phyloP scores from a whole-genome alignment of 2,329 filamentous ascomycete genomes.

The Mycocentrospora acerina region DNA sequence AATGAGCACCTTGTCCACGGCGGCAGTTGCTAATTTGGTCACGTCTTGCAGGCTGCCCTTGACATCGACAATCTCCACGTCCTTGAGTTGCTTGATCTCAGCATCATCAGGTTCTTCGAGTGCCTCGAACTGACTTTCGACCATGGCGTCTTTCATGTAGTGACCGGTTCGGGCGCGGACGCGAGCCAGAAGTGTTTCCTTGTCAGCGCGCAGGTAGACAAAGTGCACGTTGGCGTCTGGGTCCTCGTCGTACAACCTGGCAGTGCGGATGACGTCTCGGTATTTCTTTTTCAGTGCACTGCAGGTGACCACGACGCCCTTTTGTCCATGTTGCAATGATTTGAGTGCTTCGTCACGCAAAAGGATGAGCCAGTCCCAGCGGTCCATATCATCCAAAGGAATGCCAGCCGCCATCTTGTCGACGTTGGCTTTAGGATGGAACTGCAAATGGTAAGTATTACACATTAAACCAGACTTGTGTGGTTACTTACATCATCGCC shows the following conservation, averaged over 20 bases:
- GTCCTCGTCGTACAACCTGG: slow-evolving; percentile 50
- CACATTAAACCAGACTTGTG: not conserved
- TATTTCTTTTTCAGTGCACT: slow-evolving; percentile 97
- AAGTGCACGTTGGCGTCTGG: slow-evolving; percentile 69
- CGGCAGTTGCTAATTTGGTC: slow-evolving; percentile 39
- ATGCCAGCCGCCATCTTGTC: slow-evolving; percentile 87
- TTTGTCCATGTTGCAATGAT: slow-evolving; percentile 36
- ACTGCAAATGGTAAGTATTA: slow-evolving; percentile 34
- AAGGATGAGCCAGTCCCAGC: slow-evolving; percentile 88
- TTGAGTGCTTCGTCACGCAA: slow-evolving; percentile 49
- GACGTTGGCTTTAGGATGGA: slow-evolving; percentile 53
- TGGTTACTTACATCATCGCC: slow-evolving; percentile 50
- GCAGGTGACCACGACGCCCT: slow-evolving; percentile 88
- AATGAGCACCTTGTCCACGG: slow-evolving; percentile 39
- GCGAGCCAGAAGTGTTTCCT: slow-evolving; percentile 72
- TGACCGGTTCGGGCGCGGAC: slow-evolving; percentile 77
- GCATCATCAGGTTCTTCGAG: slow-evolving; percentile 78
- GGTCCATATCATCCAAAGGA: slow-evolving; percentile 86
- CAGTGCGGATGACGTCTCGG: slow-evolving; percentile 66
- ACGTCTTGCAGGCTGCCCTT: slow-evolving; percentile 45
- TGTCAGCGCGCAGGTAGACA: slow-evolving; percentile 80
- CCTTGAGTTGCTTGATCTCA: slow-evolving; percentile 55
- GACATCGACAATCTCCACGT: slow-evolving; percentile 51
- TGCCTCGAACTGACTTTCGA: slow-evolving; percentile 84
- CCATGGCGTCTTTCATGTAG: slow-evolving; percentile 96